Base-by-base conservation (phyloP, 1,284 basidiomycete species). In the Apiotrichum laibachii region DNA sequence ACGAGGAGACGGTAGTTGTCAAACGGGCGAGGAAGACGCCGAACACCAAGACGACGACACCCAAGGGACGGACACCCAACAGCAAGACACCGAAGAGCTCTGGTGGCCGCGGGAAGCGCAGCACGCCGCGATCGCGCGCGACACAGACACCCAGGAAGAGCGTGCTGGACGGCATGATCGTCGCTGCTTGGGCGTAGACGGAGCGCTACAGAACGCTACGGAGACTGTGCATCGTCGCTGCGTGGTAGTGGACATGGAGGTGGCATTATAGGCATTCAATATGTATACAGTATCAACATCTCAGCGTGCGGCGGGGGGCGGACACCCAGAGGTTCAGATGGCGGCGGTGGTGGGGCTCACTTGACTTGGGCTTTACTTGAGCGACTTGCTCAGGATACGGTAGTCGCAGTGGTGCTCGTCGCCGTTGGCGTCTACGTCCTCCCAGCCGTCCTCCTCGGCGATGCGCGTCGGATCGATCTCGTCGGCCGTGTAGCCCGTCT, bases 381-480 rank as follows among this genome's bases (percentile, higher is more conserved):
- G 50, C 34, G 40, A 34, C 64, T 70, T 73, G 59, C 66, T 69
- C 31, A 71, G 49, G 37, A 73, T 71, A 10, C 62, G 53, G 61
- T 73, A 71, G 49, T 72, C 70, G 8, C 46, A 53, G 34, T 33
- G 40, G 13, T 40, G 22, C 37, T 42, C 50, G 18, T 57, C 60
- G 45, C 59, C 63, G 35, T 62, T 60, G 21, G 53, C 57, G 22
- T 56, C 57, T 31, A 61, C 59, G 18, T 64, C 61, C 50, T 63
- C 65, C 51, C 59, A 58, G 50, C 53, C 58, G 44, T 66, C 62
- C 34, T 72, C 66, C n/a, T 67, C 64, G 6, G 57, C 62, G 62
- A 73, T 66, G 40, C 65, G 54, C 6, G 73, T 73, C 10, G 75
- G 75, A 56, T 78, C 76, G 44, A 77, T 77, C 61, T 77, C 75